phyloP scores from a whole-genome alignment of 345 rosid genomes.

The Atalantia buxifolia region DNA sequence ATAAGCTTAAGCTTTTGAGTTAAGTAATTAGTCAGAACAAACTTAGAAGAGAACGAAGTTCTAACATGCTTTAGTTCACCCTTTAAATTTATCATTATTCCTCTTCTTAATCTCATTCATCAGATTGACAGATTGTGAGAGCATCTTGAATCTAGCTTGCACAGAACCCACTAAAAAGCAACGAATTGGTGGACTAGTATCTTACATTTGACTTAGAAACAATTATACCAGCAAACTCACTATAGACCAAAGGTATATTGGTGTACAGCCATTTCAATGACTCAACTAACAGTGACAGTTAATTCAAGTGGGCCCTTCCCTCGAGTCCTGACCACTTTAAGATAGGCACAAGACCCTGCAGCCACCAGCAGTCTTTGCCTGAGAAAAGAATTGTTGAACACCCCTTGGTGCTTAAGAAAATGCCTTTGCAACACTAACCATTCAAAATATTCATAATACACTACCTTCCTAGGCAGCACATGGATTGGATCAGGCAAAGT shows the following conservation, averaged over 20 bases:
- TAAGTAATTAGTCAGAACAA: no score
- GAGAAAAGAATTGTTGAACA: background rate
- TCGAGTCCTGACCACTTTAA: background rate
- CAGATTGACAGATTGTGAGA: background rate
- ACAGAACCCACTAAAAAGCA: background rate
- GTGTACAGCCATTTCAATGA: background rate
- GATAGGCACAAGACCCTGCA: background rate
- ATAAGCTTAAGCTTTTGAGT: no score
- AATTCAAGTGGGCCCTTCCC: background rate
- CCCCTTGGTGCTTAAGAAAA: background rate
- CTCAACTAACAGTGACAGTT: background rate
- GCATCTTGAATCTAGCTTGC: background rate
- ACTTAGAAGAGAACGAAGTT: no score
- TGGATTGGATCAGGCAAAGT: background rate
- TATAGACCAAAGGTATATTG: background rate
- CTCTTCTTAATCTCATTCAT: background rate
- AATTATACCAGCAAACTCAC: background rate
- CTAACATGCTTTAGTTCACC: background rate
- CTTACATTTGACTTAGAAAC: background rate
- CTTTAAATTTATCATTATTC: background rate
- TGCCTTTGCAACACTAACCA: background rate
- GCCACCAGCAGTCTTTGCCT: background rate
- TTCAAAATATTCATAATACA: background rate
- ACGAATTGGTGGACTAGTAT: background rate
- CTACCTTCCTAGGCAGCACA: background rate